phyloP scores from a whole-genome alignment of 1,139 yeast genomes.

The Geotrichum candidum region DNA sequence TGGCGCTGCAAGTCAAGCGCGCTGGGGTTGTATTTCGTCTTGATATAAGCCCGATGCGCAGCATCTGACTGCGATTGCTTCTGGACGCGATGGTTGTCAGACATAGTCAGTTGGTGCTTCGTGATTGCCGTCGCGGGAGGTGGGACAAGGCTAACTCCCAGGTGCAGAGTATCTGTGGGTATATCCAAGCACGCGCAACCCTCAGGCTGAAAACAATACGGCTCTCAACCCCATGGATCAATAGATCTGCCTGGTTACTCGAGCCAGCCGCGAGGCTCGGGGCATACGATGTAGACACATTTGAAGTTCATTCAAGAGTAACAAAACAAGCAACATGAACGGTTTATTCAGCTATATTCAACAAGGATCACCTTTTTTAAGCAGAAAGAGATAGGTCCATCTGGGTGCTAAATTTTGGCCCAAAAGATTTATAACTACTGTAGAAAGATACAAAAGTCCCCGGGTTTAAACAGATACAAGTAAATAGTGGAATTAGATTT shows the following conservation, averaged over 20 bases:
- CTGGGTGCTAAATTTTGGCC: no score
- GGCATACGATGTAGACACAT: not conserved
- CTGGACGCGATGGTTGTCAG: slow-evolving; percentile 1
- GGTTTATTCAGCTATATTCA: no score
- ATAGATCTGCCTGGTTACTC: not conserved
- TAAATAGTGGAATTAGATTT: no score
- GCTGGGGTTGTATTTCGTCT: slow-evolving; percentile 13
- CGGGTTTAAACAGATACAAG: no score
- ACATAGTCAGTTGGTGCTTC: not conserved
- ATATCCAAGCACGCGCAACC: not conserved
- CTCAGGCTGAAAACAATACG: not conserved
- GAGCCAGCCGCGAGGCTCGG: not conserved
- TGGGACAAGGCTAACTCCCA: not conserved
- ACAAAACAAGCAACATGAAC: not conserved
- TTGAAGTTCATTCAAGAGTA: not conserved
- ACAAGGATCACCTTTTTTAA: no score
- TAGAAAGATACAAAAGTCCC: no score
- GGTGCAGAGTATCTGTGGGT: not conserved
- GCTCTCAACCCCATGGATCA: not conserved
- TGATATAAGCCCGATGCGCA: slow-evolving; percentile 1
- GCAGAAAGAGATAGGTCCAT: no score
- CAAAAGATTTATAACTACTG: no score
- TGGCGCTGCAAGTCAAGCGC: slow-evolving; percentile 26
- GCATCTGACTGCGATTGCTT: slow-evolving; percentile 7
- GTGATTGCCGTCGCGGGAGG: not conserved